These are phyloP conservation scores for Podaxis sp. DNA, from an alignment of 768 basidiomycete genomes.

Conservation along the genomic window DNA sequence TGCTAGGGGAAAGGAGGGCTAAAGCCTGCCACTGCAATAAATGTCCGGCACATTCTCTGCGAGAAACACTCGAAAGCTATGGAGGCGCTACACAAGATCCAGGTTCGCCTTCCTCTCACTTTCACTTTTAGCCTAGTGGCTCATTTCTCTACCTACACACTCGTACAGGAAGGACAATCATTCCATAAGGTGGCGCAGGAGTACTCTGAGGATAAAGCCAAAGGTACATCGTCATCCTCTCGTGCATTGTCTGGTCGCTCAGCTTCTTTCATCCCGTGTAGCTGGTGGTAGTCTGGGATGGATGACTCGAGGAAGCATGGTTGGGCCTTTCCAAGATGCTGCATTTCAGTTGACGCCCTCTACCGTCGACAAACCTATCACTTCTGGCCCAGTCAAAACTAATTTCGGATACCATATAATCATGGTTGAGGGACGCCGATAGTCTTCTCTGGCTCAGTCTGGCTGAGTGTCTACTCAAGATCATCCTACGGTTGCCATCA, in stretches of 20 bases:
- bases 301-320: slow-evolving; percentile 87
- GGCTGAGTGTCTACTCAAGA: not conserved
- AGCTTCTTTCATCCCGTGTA: slow-evolving; percentile 21
- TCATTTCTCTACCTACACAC: not conserved
- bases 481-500: not conserved
- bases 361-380: slow-evolving; percentile 70
- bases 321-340: slow-evolving; percentile 85
- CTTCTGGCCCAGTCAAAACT: slow-evolving; percentile 76
- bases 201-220: slow-evolving; percentile 89
- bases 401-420: slow-evolving; percentile 86
- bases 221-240: slow-evolving; percentile 39
- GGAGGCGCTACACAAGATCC: slow-evolving; percentile 76
- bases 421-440: slow-evolving; percentile 79
- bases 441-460: not conserved
- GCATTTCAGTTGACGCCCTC: slow-evolving; percentile 80
- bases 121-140: not conserved
- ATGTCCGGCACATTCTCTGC: slow-evolving; percentile 85
- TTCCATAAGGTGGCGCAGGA: slow-evolving; percentile 90
- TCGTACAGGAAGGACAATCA: slow-evolving; percentile 58
- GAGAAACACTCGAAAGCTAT: slow-evolving; percentile 80
- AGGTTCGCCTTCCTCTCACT: slow-evolving; percentile 38
- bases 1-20: slow-evolving; percentile 50
- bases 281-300: slow-evolving; percentile 85
- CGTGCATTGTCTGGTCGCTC: not conserved
- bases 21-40: slow-evolving; percentile 78